Evolutionary conservation across 768 basidiomycete species (phyloP).

Genomic region (Aureoboletus auriporus): DNA sequence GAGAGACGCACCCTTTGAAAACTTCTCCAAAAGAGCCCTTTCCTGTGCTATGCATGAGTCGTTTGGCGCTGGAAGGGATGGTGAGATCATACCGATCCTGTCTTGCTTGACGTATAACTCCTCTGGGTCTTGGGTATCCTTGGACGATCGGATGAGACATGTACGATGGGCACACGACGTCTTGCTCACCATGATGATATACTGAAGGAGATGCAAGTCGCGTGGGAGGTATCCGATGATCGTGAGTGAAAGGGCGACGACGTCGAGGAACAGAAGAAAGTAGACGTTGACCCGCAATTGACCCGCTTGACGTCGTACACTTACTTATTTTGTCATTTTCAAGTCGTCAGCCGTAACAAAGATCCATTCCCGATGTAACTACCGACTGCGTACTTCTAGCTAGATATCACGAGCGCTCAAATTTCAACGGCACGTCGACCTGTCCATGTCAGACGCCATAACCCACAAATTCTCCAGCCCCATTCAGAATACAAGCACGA

Average conservation of each 20-base stretch:
- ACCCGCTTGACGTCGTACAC: conserved; percentile 6
- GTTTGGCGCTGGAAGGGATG: conserved; percentile 9
- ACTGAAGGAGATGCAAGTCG: conserved; percentile 3
- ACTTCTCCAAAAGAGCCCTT: conserved; percentile 99
- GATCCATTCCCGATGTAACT: not conserved
- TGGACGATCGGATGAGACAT: conserved; percentile 10
- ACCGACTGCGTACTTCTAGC: too few species aligned
- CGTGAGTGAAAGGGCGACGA: conserved; percentile 1
- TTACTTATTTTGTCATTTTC: conserved; percentile 30
- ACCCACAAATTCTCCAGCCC: not conserved
- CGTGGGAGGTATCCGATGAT: conserved; percentile 13
- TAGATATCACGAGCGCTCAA: not conserved
- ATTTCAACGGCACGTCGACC: conserved; percentile 5
- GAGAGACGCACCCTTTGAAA: conserved; percentile 80
- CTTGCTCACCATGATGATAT: conserved; percentile 19
- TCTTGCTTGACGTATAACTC: conserved; percentile 97
- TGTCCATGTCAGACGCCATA: too few species aligned
- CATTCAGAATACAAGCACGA: not conserved
- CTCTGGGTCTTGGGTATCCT: conserved; percentile 90
- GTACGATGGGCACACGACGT: not conserved
- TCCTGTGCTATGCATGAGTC: conserved; percentile 45
- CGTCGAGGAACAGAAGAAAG: conserved; percentile 9
- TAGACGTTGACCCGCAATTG: not conserved
- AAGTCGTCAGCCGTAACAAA: conserved; percentile 23
- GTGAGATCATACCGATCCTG: conserved; percentile 71